A percentile compares a stretch with the other conserved stretches of the same genome.
Conservation (phyloP, 345 rosid genomes). For the Citrus reticulata region DNA sequence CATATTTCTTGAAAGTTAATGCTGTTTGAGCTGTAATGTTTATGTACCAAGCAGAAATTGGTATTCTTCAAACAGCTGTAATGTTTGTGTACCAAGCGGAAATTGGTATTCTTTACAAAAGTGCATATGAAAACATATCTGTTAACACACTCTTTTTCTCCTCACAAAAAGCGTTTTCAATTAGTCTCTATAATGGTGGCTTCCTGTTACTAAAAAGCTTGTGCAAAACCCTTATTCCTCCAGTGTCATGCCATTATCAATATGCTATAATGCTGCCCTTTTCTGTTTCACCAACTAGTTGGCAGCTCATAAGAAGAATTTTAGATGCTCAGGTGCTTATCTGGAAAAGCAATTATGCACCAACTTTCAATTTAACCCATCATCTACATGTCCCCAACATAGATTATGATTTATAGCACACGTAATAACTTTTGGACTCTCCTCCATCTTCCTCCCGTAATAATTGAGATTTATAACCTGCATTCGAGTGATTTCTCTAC, state of each 20-base stretch:
- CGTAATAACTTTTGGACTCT: background rate
- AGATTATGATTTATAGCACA: background rate
- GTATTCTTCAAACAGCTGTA: background rate
- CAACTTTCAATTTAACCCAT: background rate
- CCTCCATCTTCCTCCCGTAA: too few relatives aligned
- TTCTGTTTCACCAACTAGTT: background rate
- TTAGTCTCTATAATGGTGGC: background rate
- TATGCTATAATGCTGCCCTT: background rate
- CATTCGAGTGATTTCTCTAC: too few relatives aligned
- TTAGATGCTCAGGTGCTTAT: background rate
- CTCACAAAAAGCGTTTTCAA: background rate
- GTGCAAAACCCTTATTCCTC: background rate
- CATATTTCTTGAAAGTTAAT: background rate
- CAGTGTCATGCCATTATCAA: background rate
- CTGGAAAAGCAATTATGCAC: conserved; percentile 8
- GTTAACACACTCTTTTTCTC: background rate
- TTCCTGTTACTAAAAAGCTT: background rate
- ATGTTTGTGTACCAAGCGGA: background rate
- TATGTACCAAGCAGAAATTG: background rate
- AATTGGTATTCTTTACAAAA: background rate
- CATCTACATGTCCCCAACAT: background rate
- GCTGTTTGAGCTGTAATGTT: background rate
- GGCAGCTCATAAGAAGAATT: background rate
- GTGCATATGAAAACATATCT: background rate
- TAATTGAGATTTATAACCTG: too few relatives aligned